Evolutionary conservation across 139 green algal genomes (phyloP).

Genomic region (Klebsormidium nitens): DNA sequence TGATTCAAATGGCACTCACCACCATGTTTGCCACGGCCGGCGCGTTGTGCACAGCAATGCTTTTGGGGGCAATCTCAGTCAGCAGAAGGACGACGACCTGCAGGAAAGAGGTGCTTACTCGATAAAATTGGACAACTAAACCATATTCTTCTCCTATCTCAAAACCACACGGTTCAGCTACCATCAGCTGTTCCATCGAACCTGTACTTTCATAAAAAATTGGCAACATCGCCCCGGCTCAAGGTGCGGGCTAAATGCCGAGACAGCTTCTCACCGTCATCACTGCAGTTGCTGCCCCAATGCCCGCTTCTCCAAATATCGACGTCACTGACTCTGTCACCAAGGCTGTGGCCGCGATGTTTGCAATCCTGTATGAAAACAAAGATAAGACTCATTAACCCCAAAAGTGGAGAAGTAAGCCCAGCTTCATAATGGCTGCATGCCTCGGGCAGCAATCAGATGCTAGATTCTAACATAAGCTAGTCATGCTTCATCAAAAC

Average conservation of each 20-base stretch:
- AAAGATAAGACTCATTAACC: no score
- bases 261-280: slow-evolving; percentile 26
- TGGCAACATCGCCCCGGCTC: slow-evolving; percentile 6
- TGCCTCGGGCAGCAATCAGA: no score
- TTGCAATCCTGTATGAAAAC: not conserved
- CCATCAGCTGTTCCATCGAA: no score
- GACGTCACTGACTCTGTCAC: slow-evolving; percentile 39
- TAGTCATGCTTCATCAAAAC: no score
- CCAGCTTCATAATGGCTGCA: no score
- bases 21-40: slow-evolving; percentile 34
- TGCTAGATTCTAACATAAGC: no score
- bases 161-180: no score
- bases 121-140: slow-evolving; percentile 5
- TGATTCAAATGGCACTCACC: no score
- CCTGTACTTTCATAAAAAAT: no score
- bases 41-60: slow-evolving; percentile 48
- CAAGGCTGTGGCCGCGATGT: slow-evolving; percentile 42
- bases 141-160: no score
- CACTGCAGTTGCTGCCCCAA: slow-evolving; percentile 23
- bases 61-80: slow-evolving; percentile 52
- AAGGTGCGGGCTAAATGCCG: not conserved
- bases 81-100: slow-evolving; percentile 46
- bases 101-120: not conserved
- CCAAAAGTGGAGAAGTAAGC: no score
- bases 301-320: slow-evolving; percentile 36